phyloP scores from a whole-genome alignment of 2,329 filamentous ascomycete species.

The Aspergillus udagawae region DNA sequence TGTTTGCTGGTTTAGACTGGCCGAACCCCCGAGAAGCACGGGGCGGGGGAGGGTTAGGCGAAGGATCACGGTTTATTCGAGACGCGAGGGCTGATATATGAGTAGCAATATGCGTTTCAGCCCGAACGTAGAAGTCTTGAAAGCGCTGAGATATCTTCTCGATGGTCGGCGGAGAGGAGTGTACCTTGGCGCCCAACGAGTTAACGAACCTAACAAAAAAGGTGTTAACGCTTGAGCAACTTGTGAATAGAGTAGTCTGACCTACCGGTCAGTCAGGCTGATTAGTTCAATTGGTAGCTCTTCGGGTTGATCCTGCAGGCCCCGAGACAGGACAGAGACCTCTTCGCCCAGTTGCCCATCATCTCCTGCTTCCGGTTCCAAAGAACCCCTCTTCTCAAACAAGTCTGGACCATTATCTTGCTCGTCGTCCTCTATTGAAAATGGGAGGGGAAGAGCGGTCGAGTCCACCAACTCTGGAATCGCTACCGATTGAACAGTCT shows the following conservation, averaged over 20 bases:
- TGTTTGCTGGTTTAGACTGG: constrained; percentile 52
- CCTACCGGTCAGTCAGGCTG: constrained; percentile 79
- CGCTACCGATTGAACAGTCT: constrained; percentile 22
- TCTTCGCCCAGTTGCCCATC: constrained; percentile 29
- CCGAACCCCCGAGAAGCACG: constrained; percentile 43
- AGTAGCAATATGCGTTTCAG: constrained; percentile 76
- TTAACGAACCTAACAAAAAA: constrained; percentile 70
- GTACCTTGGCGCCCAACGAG: constrained; percentile 79
- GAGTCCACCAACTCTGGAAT: constrained; percentile 22
- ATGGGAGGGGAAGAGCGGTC: constrained; percentile 19
- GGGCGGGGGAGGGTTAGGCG: constrained; percentile 55
- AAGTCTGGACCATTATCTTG: constrained; percentile 33
- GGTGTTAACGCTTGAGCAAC: constrained; percentile 4
- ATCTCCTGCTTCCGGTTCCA: constrained; percentile 27
- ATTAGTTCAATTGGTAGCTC: constrained; percentile 92
- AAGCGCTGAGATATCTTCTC: constrained; percentile 81
- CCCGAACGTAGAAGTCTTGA: constrained; percentile 86
- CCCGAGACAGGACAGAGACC: constrained; percentile 31
- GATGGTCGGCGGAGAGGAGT: constrained; percentile 76
- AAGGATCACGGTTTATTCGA: constrained; percentile 65
- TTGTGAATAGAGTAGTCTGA: not conserved
- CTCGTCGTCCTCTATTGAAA: constrained; percentile 19
- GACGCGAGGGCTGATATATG: constrained; percentile 79
- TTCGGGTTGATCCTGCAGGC: constrained; percentile 66
- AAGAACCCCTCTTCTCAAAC: constrained; percentile 42